Conservation (phyloP, 148 eudicot genomes). For the Dysphania ambrosioides region DNA sequence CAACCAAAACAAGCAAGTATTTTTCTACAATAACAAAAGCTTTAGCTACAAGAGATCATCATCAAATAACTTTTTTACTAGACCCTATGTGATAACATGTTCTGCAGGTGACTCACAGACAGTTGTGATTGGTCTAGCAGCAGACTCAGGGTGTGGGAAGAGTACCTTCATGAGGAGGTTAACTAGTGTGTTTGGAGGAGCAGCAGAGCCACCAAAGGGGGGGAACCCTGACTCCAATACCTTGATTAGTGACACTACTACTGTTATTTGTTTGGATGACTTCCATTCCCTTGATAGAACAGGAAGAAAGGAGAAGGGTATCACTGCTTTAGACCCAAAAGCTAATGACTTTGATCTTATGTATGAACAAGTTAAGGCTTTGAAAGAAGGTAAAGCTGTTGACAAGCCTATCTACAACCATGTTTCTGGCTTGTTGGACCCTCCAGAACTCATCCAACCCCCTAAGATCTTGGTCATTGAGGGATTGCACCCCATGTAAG, state of each 20-base stretch:
- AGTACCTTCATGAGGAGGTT: constrained; percentile 95
- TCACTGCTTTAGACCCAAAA: constrained; percentile 89
- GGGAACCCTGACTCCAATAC: constrained; percentile 97
- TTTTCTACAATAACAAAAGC: constrained; percentile 45
- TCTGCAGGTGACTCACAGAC: constrained; percentile 49
- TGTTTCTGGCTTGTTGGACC: constrained; percentile 82
- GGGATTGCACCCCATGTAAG: constrained; percentile 98
- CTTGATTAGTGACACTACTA: constrained; percentile 80
- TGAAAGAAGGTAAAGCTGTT: constrained; percentile 67
- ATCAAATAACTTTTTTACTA: neutral
- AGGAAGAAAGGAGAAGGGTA: constrained; percentile 87
- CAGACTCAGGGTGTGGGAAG: constrained; percentile 97
- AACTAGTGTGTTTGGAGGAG: constrained; percentile 95
- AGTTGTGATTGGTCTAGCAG: constrained; percentile 85
- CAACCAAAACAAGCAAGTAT: constrained; percentile 38
- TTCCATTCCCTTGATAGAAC: constrained; percentile 86
- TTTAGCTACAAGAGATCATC: constrained; percentile 27
- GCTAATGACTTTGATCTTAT: constrained; percentile 92
- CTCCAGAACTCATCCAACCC: constrained; percentile 89
- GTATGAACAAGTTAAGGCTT: constrained; percentile 95
- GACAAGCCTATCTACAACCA: constrained; percentile 94
- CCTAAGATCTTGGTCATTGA: constrained; percentile 98
- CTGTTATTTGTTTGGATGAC: constrained; percentile 91
- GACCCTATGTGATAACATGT: constrained; percentile 47
- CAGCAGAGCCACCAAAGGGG: constrained; percentile 86